Percentiles rank a stretch among this genome's conserved stretches.
These are phyloP conservation scores for Thermochaetoides dissita DNA, from an alignment of 2,329 filamentous ascomycete species.

Conservation along the genomic window DNA sequence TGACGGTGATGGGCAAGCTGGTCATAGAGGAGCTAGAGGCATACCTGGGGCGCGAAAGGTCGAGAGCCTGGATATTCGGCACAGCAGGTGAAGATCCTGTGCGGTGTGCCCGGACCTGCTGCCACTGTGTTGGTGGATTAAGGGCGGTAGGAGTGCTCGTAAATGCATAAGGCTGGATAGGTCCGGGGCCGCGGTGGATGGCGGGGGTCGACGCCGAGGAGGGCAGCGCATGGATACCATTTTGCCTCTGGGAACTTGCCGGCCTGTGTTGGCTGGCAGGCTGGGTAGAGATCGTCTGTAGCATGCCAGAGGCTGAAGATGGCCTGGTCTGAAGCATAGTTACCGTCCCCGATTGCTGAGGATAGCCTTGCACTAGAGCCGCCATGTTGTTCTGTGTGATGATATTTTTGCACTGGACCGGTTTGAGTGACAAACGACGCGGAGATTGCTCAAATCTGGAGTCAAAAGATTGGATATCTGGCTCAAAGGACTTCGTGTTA, in stretches of 20 bases:
- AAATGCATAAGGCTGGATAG: constrained; percentile 57
- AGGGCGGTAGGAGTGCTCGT: too few relatives aligned
- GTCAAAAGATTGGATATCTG: too few relatives aligned
- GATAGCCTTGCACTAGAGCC: constrained; percentile 69
- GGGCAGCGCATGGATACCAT: constrained; percentile 36
- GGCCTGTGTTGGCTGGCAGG: constrained; percentile 40
- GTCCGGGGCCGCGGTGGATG: constrained; percentile 41
- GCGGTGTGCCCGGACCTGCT: constrained; percentile 34
- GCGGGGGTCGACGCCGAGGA: constrained; percentile 28
- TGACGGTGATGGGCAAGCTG: constrained; percentile 26
- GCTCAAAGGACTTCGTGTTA: too few relatives aligned
- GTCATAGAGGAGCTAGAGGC: constrained; percentile 25
- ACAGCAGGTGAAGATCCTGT: constrained; percentile 32
- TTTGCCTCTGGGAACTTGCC: constrained; percentile 28
- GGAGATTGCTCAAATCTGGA: too few relatives aligned
- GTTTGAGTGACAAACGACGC: too few relatives aligned
- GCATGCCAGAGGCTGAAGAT: constrained; percentile 47
- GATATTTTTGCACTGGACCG: too few relatives aligned
- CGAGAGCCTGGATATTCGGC: constrained; percentile 26
- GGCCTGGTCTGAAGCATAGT: constrained; percentile 65
- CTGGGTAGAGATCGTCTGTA: constrained; percentile 37
- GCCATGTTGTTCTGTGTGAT: constrained; percentile 41
- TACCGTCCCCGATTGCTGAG: constrained; percentile 59
- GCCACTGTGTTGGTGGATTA: constrained; percentile 38
- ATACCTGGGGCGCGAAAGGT: constrained; percentile 20